Percentiles rank a stretch among this genome's conserved stretches.
These are phyloP conservation scores for Chaetomium sp. DNA, from an alignment of 2,329 filamentous ascomycete species.

Conservation along the genomic window DNA sequence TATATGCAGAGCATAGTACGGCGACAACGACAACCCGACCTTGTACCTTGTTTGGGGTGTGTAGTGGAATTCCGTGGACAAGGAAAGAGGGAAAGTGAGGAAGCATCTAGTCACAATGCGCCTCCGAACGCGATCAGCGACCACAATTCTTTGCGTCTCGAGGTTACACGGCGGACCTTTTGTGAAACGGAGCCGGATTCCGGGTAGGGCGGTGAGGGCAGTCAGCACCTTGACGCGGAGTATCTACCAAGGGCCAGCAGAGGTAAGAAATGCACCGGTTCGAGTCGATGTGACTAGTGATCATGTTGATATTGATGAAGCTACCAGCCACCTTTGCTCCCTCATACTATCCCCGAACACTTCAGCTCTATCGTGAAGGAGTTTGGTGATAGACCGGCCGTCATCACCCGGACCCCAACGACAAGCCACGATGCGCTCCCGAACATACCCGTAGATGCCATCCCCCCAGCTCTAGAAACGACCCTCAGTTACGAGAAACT, in stretches of 20 bases:
- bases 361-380: slow-evolving; percentile 66
- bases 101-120: slow-evolving; percentile 10
- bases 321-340: slow-evolving; percentile 66
- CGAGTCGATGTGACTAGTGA: neutral
- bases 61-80: neutral
- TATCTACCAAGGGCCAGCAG: slow-evolving; percentile 31
- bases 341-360: slow-evolving; percentile 71
- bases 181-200: neutral
- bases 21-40: neutral
- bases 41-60: neutral
- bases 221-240: slow-evolving; percentile 32
- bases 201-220: slow-evolving; percentile 10
- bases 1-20: neutral
- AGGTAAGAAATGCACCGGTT: slow-evolving; percentile 25
- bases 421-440: slow-evolving; percentile 32
- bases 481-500: slow-evolving; percentile 74
- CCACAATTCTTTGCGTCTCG: neutral
- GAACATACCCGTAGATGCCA: slow-evolving; percentile 46
- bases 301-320: slow-evolving; percentile 3
- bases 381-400: slow-evolving; percentile 65
- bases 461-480: slow-evolving; percentile 62
- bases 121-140: neutral
- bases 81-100: neutral
- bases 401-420: slow-evolving; percentile 54
- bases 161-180: neutral